Conservation (phyloP, 2,329 filamentous ascomycete genomes). For the Stemphylium vesicarium region DNA sequence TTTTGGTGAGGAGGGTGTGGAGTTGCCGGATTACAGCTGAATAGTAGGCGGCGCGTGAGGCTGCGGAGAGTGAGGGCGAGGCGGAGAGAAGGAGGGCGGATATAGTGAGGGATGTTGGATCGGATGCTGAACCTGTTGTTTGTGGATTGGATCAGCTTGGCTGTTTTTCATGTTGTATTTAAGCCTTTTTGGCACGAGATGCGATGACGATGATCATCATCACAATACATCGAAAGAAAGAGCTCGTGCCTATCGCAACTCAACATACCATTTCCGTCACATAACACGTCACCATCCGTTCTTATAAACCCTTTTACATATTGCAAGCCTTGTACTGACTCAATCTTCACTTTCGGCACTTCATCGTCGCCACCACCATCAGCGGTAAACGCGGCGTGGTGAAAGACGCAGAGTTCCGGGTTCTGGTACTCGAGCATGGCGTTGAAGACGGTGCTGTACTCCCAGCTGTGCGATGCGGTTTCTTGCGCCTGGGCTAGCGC, state of each 20-base stretch:
- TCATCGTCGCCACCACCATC: constrained; percentile 20
- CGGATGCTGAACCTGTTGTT: constrained; percentile 44
- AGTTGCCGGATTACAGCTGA: constrained; percentile 48
- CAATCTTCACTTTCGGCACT: constrained; percentile 27
- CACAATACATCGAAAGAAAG: too few species aligned
- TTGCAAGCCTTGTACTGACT: constrained; percentile 37
- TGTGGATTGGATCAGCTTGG: not conserved
- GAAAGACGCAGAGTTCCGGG: constrained; percentile 48
- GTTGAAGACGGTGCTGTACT: constrained; percentile 51
- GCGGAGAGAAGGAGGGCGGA: constrained; percentile 54
- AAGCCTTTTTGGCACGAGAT: not conserved
- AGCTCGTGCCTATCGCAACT: not conserved
- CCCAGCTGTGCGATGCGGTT: constrained; percentile 50
- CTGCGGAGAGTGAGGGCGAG: constrained; percentile 37
- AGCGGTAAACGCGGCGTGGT: constrained; percentile 42
- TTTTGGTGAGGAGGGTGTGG: constrained; percentile 48
- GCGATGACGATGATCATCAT: not conserved
- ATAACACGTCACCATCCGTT: constrained; percentile 36
- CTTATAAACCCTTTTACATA: constrained; percentile 48
- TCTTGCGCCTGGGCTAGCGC: constrained; percentile 36
- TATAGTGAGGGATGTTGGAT: constrained; percentile 56
- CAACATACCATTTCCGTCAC: constrained; percentile 42
- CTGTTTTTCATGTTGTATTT: not conserved
- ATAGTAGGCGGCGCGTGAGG: constrained; percentile 27
- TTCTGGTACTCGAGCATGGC: constrained; percentile 51